Conservation (phyloP, 177 flowering plant genomes). For the Vitis hybrid region DNA sequence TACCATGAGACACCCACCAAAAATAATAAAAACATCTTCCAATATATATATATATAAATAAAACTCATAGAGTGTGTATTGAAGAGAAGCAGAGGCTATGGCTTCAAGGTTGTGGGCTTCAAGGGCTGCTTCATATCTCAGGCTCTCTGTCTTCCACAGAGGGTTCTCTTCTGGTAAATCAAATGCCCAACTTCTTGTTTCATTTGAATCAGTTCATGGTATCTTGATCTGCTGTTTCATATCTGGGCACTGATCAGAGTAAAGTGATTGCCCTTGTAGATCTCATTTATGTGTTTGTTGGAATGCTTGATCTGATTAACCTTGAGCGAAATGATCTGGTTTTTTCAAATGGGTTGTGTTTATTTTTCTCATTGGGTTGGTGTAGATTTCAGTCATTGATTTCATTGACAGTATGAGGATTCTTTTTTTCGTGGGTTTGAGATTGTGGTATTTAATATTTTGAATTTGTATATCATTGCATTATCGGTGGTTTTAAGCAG, state of each 20-base stretch:
- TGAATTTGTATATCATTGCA: too few species aligned
- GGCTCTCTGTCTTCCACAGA: constrained; percentile 61
- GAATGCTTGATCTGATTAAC: constrained; percentile 20
- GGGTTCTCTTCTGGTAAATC: constrained; percentile 67
- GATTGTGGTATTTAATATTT: too few species aligned
- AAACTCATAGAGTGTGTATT: not conserved
- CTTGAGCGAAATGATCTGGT: constrained; percentile 6
- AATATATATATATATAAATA: not conserved
- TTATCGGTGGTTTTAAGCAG: too few species aligned
- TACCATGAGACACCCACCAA: too few species aligned
- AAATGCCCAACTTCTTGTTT: not conserved
- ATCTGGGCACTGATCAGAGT: not conserved
- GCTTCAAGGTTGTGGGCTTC: constrained; percentile 72
- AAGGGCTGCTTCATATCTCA: constrained; percentile 70
- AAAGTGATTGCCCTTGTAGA: constrained; percentile 1
- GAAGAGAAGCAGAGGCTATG: constrained; percentile 26
- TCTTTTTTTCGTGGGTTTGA: too few species aligned
- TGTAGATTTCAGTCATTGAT: not conserved
- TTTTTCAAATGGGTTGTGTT: constrained; percentile 6
- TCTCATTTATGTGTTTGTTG: constrained; percentile 13
- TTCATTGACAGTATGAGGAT: not conserved
- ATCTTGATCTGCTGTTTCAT: constrained; percentile 4
- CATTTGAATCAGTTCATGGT: not conserved
- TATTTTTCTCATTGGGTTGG: not conserved
- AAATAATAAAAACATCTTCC: too few species aligned